A percentile compares a stretch with the other conserved stretches of the same genome.
Evolutionary conservation across 768 basidiomycete species (phyloP).

Genomic region (Boletus rufocinnamomeus): DNA sequence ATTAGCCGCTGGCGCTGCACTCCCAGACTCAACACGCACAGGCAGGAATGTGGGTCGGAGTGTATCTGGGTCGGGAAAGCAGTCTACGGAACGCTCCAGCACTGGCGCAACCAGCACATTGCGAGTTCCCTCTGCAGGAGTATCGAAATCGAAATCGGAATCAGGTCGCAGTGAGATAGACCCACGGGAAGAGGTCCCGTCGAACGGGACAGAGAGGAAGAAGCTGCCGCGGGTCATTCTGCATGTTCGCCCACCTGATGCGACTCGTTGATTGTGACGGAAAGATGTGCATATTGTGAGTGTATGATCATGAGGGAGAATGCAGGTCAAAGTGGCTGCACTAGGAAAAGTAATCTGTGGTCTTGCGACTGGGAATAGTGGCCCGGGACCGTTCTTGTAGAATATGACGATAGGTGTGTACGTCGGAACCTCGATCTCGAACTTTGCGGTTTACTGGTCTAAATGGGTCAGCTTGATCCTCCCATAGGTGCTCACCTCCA

Average conservation of each 20-base stretch:
- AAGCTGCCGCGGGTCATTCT: conserved; percentile 50
- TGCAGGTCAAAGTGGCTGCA: no score
- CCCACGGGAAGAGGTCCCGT: background rate
- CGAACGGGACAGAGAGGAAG: conserved; percentile 37
- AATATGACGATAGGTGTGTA: no score
- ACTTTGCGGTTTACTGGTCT: no score
- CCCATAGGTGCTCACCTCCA: no score
- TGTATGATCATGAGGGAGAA: no score
- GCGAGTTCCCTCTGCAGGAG: background rate
- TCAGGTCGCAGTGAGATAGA: background rate
- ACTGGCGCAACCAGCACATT: background rate
- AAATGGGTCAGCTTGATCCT: no score
- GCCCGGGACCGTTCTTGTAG: no score
- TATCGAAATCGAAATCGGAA: background rate
- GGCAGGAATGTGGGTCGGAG: conserved; percentile 2
- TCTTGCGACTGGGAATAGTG: no score
- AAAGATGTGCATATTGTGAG: no score
- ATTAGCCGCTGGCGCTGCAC: background rate
- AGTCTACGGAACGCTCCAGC: background rate
- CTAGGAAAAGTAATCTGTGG: no score
- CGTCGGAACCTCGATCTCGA: no score
- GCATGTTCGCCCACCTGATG: conserved; percentile 43
- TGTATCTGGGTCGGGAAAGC: conserved; percentile 4
- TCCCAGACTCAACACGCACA: background rate
- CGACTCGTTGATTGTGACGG: no score